These are phyloP conservation scores for Rhododendron ferrugineum DNA, from an alignment of 148 eudicot species.

Conservation along the genomic window DNA sequence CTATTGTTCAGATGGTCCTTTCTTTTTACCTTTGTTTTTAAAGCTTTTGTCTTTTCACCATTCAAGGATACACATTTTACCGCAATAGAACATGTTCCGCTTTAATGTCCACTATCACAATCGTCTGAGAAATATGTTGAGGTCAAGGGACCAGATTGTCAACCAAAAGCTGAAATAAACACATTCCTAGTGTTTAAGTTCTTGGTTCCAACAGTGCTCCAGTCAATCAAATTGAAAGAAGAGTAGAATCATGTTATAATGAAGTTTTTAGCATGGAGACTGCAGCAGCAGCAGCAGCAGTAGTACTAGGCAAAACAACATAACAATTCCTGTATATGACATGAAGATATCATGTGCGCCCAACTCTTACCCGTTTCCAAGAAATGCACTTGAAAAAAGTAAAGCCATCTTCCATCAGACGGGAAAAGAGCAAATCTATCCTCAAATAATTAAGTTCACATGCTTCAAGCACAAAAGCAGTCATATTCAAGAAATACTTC, in stretches of 20 bases:
- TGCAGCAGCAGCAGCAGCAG: background rate
- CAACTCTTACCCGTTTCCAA: constrained; percentile 3
- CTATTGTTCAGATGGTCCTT: background rate
- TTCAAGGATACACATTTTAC: background rate
- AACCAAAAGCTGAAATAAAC: background rate
- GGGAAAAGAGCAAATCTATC: background rate
- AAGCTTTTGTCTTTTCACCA: background rate
- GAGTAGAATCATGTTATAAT: background rate
- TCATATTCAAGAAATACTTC: background rate
- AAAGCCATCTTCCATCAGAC: background rate
- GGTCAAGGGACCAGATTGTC: constrained; percentile 1
- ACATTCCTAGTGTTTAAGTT: background rate
- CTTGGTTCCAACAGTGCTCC: background rate
- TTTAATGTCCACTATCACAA: background rate
- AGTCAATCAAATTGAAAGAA: background rate
- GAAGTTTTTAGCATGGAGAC: background rate
- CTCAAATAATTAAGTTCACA: background rate
- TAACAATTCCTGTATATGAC: background rate
- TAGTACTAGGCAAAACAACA: background rate
- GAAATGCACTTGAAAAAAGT: background rate
- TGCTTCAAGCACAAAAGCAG: background rate
- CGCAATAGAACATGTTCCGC: background rate
- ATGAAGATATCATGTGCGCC: background rate
- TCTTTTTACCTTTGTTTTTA: background rate
- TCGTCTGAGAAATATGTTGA: background rate